Base-by-base conservation (phyloP, 306 rosid species). In the Cucurbita pepo region DNA sequence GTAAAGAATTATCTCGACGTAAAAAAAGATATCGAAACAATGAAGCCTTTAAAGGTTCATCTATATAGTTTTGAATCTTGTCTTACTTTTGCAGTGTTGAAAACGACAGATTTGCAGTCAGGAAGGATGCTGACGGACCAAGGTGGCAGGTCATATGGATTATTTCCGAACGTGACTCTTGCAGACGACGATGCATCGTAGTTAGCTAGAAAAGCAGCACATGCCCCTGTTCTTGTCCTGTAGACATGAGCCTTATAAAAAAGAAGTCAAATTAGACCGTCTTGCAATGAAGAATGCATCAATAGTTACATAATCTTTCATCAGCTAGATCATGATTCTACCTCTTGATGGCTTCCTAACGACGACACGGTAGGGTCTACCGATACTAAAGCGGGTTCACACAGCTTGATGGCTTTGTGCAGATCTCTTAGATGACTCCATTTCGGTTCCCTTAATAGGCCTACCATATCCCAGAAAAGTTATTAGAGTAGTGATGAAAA, bases 111-210 rank as follows among this genome's bases (percentile, higher is more conserved):
- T 85, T 86, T 91, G 90, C 99, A 91, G 78, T 95, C 96, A 15
- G 97, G 97, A 19, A 95, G 97, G 76, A 95, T 83, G 85, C 95
- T 95, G 76, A 95, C 58, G 64, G 96, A 95, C 97, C 99, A 91
- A 59, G 95, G 88, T 53, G 99, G 97, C 18, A 95, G 78, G 41
- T 91, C 90, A 80, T 91, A 89, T 71, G 78, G 84, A 38, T 43
- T 66, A 61, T 85, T 82, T 76, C 90, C 88, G 73, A 91, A 95
- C 72, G 76, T 83, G 82, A 89, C 85, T 71, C 64, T 86, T 22
- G 80, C 89, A 0, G 88, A 58, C 14, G 79, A 79, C 15, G 69
- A 71, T 44, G 92, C 65, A 48, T 95, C 86, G 19, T 91, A 91
- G 63, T 91, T 95, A 76, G 95, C 87, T 25, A 91, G 95, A 82